Evolutionary conservation across 176 grass and related monocot genomes (phyloP), one percentile per base, ranked within the genome.

Genomic region (Carex littledalei): DNA sequence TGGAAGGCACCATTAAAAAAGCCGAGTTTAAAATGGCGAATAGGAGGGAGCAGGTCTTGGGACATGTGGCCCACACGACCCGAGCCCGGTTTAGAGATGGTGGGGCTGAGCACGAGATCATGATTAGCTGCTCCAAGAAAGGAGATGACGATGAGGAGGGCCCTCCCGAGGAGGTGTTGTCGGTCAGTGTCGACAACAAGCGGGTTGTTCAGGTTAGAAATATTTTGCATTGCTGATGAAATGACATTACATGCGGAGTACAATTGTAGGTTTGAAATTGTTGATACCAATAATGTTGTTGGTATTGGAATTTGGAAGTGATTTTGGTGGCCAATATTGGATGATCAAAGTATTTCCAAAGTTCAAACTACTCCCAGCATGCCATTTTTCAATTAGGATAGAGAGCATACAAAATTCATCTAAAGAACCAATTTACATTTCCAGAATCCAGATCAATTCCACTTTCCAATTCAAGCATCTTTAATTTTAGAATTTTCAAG

Each of bases 31-130:
- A 35, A 62, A 63, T 94, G 34, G 43, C 88, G 1, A 49, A 81
- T 45, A 84, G 93, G 17, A 60, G 35, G 43, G 95, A 98, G 79
- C 82, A 92, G 81, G 92, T 98, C 57, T n/a, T 98, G 9, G 82
- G 88, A 59, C 32, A 84, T 24, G 59, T 81, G 57, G 45, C 49
- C 64, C 89, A 94, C 89, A 71, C 85, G 2, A 88, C 89, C 13
- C 76, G 86, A 1, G 91, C 92, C 0, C 62, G 84, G 75, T 98
- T 98, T 88, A 72, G 86, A 15, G 89, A 90, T 64, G 87, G 77
- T 61, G 95, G 86, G 0, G 65, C 83, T 3, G 95, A 98, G 72
- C 95, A 98, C 85, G 95, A 98, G 84, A 92, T 98, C 16, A 86
- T 67, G 55, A 87, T 98, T n/a, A 83, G 93, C 5, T 98, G 88